These are phyloP conservation scores for Spinellus fusiger DNA, from an alignment of 192 early-diverging fungal species.

Conservation along the genomic window DNA sequence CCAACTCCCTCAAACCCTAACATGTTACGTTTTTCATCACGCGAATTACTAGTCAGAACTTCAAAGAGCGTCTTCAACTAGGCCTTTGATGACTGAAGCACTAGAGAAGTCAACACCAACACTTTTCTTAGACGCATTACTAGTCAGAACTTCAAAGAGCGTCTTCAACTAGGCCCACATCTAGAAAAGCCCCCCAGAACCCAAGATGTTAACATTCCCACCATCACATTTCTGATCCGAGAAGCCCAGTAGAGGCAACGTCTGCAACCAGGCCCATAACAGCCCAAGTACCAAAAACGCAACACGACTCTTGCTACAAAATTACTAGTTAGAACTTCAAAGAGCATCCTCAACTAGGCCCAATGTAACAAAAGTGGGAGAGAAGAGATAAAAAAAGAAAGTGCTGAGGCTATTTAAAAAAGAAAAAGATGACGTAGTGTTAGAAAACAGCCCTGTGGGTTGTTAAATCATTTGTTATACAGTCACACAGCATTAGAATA, in stretches of 20 bases:
- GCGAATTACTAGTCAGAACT: conserved; percentile 2
- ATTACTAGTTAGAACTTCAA: no score
- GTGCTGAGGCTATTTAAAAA: no score
- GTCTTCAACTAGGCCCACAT: conserved; percentile 7
- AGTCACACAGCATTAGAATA: no score
- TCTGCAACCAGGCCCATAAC: not conserved
- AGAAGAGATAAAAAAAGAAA: not conserved
- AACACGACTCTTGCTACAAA: not conserved
- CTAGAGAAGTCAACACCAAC: not conserved
- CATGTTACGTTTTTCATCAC: conserved; percentile 10
- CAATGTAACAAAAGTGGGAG: conserved; percentile 2
- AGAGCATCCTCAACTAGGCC: conserved; percentile 1
- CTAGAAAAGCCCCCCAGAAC: not conserved
- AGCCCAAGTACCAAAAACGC: not conserved
- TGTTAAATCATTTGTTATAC: no score
- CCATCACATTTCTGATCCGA: not conserved
- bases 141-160: conserved; percentile 7
- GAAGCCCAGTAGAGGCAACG: conserved; percentile 1
- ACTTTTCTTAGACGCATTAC: not conserved
- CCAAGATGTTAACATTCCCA: not conserved
- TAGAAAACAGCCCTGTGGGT: no score
- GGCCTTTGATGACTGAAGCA: not conserved
- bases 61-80: conserved; percentile 6
- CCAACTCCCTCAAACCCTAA: not conserved
- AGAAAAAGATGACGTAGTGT: no score